Conservation (phyloP, 2,329 filamentous ascomycete genomes). For the Dothidotthia symphoricarpi region DNA sequence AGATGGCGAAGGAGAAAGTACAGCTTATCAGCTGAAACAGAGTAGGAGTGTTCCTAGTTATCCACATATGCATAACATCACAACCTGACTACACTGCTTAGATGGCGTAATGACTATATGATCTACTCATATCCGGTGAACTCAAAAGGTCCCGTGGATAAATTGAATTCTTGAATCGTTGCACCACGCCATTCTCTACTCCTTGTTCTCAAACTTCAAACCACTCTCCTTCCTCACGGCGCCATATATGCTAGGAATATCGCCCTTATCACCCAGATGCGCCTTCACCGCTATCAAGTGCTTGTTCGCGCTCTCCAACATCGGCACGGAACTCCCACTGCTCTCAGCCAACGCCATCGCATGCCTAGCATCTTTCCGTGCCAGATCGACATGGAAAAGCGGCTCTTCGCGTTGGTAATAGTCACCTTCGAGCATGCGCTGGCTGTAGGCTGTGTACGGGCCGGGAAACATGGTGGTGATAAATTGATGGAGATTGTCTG, state of each 20-base stretch:
- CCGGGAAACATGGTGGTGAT: constrained; percentile 73
- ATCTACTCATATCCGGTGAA: too few species aligned
- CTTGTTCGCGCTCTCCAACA: constrained; percentile 64
- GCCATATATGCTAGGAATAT: constrained; percentile 81
- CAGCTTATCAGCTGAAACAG: too few species aligned
- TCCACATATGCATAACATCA: too few species aligned
- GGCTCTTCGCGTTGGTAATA: constrained; percentile 75
- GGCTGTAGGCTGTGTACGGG: constrained; percentile 70
- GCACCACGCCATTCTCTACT: too few species aligned
- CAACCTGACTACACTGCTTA: too few species aligned
- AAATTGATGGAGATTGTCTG: constrained; percentile 67
- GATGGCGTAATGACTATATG: too few species aligned
- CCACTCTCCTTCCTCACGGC: constrained; percentile 72
- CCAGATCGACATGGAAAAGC: constrained; percentile 79
- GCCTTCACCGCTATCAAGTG: constrained; percentile 68
- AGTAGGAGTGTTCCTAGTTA: too few species aligned
- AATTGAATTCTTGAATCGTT: too few species aligned
- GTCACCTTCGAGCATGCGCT: constrained; percentile 70
- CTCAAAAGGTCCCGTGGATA: too few species aligned
- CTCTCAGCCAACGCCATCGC: constrained; percentile 64
- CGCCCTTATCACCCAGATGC: constrained; percentile 67
- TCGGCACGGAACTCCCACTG: constrained; percentile 62
- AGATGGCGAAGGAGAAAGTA: too few species aligned
- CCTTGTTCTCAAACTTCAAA: constrained; percentile 62
- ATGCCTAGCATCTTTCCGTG: constrained; percentile 78